These are phyloP conservation scores for Maudiozyma pseudohumilis DNA, from an alignment of 805 yeast species.

Conservation along the genomic window DNA sequence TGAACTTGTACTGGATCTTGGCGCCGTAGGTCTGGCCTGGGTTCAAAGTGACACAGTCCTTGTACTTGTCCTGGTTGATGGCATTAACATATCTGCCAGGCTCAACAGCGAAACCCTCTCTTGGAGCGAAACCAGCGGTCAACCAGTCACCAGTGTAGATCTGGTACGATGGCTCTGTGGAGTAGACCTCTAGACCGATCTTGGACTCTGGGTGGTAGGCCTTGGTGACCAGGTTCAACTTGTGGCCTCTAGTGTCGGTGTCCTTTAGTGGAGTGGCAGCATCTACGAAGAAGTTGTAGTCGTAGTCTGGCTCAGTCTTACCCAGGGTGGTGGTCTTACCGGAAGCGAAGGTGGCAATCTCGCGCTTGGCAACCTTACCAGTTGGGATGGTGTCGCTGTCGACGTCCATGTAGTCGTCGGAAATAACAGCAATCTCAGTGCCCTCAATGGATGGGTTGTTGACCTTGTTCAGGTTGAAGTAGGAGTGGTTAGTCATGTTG, in stretches of 20 bases:
- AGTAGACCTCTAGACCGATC: conserved; percentile 33
- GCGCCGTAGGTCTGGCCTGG: conserved; percentile 49
- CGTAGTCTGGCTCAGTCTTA: conserved; percentile 29
- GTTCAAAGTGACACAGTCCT: conserved; percentile 36
- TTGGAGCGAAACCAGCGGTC: conserved; percentile 29
- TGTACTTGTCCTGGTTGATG: conserved; percentile 38
- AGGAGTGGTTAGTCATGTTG: conserved; percentile 53
- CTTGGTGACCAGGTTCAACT: conserved; percentile 32
- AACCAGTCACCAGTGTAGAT: conserved; percentile 52
- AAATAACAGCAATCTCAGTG: conserved; percentile 31
- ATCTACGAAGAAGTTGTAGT: conserved; percentile 40
- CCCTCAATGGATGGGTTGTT: conserved; percentile 28
- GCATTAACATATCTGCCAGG: conserved; percentile 53
- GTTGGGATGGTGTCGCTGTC: conserved; percentile 36
- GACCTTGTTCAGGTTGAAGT: conserved; percentile 40
- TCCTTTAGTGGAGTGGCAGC: conserved; percentile 13
- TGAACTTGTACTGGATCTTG: conserved; percentile 23
- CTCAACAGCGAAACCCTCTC: conserved; percentile 53
- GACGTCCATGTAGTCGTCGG: conserved; percentile 36
- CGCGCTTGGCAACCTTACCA: conserved; percentile 31
- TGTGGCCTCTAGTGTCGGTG: conserved; percentile 31
- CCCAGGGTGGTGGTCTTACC: conserved; percentile 23
- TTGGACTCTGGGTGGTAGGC: conserved; percentile 38
- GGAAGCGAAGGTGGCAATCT: conserved; percentile 20
- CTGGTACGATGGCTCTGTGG: conserved; percentile 62